Conservation (phyloP, 345 rosid species). For the Citrus maxima region DNA sequence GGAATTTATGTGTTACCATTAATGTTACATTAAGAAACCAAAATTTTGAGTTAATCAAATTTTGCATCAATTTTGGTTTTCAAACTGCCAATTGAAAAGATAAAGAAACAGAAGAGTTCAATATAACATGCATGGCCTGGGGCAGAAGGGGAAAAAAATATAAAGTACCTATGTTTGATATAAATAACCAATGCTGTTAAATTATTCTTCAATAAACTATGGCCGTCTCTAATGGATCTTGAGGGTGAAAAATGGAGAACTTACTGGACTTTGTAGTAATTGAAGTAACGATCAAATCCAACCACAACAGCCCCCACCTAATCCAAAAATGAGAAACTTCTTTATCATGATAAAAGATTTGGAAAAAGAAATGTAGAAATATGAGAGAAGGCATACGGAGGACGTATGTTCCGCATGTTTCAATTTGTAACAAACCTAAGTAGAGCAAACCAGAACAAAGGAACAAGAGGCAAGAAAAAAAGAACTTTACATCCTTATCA, state of each 20-base stretch:
- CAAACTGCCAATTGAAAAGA: background rate
- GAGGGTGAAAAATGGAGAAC: slow-evolving; percentile 15
- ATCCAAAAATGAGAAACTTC: slow-evolving; percentile 19
- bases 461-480: background rate
- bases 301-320: slow-evolving; percentile 98
- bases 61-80: background rate
- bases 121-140: background rate
- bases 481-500: slow-evolving; percentile 66
- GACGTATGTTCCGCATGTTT: background rate
- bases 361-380: background rate
- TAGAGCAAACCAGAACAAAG: background rate
- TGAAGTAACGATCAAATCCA: slow-evolving; percentile 84
- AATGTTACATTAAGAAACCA: background rate
- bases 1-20: no score
- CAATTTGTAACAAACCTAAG: background rate
- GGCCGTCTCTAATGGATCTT: background rate
- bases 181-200: background rate
- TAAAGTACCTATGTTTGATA: background rate
- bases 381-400: background rate
- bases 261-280: slow-evolving; percentile 93
- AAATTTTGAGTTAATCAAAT: background rate
- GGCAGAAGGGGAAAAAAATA: background rate
- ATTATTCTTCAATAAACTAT: background rate
- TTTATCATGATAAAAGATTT: background rate
- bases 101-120: background rate